Conservation (phyloP, 768 basidiomycete genomes). For the Calocera viscosa region DNA sequence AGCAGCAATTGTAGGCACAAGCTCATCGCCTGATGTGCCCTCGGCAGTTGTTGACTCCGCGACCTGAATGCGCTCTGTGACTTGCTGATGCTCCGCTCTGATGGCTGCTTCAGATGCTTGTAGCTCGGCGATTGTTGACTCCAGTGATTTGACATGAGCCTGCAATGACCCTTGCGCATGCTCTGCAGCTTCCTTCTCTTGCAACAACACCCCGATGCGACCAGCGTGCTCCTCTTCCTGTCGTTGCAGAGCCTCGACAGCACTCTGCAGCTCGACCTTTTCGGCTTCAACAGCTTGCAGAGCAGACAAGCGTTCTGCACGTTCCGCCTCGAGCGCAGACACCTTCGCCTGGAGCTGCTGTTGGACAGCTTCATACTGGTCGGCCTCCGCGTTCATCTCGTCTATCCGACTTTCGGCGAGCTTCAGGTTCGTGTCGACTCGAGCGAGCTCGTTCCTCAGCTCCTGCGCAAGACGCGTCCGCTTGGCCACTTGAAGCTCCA, state of each 20-base stretch:
- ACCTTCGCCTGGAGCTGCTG: not conserved
- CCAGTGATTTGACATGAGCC: not conserved
- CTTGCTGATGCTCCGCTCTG: not conserved
- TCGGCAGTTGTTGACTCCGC: not conserved
- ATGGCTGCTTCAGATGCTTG: not conserved
- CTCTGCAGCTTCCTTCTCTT: not conserved
- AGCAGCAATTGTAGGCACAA: not conserved
- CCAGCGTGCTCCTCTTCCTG: not conserved
- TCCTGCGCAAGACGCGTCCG: not conserved
- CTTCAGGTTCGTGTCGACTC: not conserved
- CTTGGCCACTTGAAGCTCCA: not conserved
- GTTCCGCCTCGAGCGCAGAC: not conserved
- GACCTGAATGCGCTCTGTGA: not conserved
- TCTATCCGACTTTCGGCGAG: not conserved
- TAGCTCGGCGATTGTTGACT: not conserved
- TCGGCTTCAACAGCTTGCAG: not conserved
- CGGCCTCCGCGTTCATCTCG: not conserved
- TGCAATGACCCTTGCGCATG: not conserved
- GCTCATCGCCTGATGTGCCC: not conserved
- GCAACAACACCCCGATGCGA: not conserved
- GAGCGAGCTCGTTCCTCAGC: not conserved
- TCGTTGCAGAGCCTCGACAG: not conserved
- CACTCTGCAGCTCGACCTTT: not conserved
- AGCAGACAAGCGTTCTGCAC: not conserved
- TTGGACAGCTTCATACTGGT: not conserved